Conservation (phyloP, 352 stramenopile species). For the Globisporangium emineosum region DNA sequence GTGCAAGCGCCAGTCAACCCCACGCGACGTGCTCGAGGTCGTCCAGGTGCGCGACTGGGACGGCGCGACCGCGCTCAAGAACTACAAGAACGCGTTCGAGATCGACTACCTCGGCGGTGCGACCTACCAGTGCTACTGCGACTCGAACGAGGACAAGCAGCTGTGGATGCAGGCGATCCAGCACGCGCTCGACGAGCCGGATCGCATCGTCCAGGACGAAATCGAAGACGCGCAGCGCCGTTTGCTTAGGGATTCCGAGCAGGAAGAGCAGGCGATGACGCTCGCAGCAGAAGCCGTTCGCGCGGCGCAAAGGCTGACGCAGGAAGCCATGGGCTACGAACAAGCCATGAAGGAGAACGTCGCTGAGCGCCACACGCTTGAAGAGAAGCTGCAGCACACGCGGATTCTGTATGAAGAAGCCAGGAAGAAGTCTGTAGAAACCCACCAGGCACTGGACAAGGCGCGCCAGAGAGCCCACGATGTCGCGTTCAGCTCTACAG, state of each 20-base stretch:
- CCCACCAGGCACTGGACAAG: constrained; percentile 26
- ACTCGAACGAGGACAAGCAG: constrained; percentile 50
- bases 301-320: constrained; percentile 25
- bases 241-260: constrained; percentile 34
- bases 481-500: constrained; percentile 13
- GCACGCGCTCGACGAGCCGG: constrained; percentile 63
- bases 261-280: constrained; percentile 40
- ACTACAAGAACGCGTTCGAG: constrained; percentile 19
- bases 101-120: constrained; percentile 38
- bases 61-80: constrained; percentile 21
- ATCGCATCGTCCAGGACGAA: constrained; percentile 71
- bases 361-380: constrained; percentile 22
- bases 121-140: constrained; percentile 54
- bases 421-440: constrained; percentile 20
- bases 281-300: constrained; percentile 45
- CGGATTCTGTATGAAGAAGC: constrained; percentile 30
- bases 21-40: constrained; percentile 65
- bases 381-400: constrained; percentile 29
- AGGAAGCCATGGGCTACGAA: constrained; percentile 32
- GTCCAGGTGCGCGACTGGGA: constrained; percentile 38
- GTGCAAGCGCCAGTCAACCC: constrained; percentile 31
- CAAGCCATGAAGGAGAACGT: constrained; percentile 29
- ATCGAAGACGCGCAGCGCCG: constrained; percentile 67
- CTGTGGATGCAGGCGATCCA: constrained; percentile 59
- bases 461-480: constrained; percentile 38